phyloP scores from a whole-genome alignment of 2,329 filamentous ascomycete genomes.

The Bipolaris zeicola region DNA sequence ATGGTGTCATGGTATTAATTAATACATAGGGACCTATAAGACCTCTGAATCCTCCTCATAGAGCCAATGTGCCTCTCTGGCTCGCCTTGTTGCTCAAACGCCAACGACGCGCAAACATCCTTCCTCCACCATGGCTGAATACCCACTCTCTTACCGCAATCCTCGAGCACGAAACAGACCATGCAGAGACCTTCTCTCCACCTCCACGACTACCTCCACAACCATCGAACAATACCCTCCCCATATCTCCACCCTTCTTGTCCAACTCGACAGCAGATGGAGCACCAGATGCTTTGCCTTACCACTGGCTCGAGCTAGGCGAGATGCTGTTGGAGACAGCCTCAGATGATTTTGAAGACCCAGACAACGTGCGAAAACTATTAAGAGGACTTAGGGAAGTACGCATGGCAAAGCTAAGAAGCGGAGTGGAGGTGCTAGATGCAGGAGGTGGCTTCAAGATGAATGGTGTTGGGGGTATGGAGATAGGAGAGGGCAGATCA shows the following conservation, averaged over 20 bases:
- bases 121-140: constrained; percentile 87
- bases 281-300: constrained; percentile 75
- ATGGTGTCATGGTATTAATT: constrained; percentile 19
- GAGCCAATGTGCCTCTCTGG: constrained; percentile 84
- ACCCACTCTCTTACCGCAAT: constrained; percentile 76
- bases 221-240: constrained; percentile 49
- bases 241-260: constrained; percentile 71
- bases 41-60: constrained; percentile 77
- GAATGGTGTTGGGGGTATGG: constrained; percentile 89
- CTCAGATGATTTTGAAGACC: constrained; percentile 76
- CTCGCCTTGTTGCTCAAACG: constrained; percentile 93
- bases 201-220: constrained; percentile 72
- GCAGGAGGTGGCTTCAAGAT: constrained; percentile 73
- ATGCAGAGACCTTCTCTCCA: constrained; percentile 74
- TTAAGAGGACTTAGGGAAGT: constrained; percentile 85
- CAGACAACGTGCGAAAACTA: constrained; percentile 75
- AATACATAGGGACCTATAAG: constrained; percentile 73
- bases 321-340: constrained; percentile 87
- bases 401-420: constrained; percentile 84
- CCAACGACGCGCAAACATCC: constrained; percentile 89
- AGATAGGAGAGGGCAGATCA: constrained; percentile 82
- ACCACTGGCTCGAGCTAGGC: constrained; percentile 92
- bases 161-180: constrained; percentile 78
- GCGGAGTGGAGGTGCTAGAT: constrained; percentile 73
- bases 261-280: constrained; percentile 73